Conservation (phyloP, 164 flowering plant genomes). For the Chimonanthus praecox region DNA sequence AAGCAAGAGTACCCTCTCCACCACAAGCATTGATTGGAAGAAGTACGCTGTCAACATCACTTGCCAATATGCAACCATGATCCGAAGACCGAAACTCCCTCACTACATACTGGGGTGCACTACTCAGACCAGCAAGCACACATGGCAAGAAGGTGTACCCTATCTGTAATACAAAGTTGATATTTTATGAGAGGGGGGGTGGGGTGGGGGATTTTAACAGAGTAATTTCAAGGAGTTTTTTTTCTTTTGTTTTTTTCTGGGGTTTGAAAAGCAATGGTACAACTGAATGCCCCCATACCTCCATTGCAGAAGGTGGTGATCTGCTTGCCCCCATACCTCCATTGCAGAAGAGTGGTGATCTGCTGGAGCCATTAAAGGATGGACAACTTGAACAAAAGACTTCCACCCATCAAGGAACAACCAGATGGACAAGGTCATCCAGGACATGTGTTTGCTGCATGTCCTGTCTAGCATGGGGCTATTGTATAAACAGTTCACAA, state of each 20-base stretch:
- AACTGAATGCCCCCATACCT: no score
- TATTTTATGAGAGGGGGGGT: constrained; percentile 1
- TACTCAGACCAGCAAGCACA: constrained; percentile 81
- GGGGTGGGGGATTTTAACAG: no score
- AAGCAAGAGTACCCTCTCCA: constrained; percentile 80
- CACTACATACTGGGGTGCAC: constrained; percentile 68
- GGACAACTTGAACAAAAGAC: not conserved
- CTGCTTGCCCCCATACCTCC: no score
- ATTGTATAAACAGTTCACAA: no score
- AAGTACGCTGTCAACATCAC: constrained; percentile 75
- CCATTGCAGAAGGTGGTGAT: no score
- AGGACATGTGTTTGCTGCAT: no score
- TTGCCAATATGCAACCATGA: constrained; percentile 42
- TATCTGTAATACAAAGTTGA: constrained; percentile 36
- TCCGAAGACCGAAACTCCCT: constrained; percentile 21
- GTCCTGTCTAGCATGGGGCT: no score
- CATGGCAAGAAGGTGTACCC: constrained; percentile 90
- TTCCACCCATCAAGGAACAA: not conserved
- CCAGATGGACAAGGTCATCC: not conserved
- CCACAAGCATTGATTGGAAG: constrained; percentile 74
- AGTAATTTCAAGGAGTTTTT: not conserved
- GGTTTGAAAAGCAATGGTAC: no score
- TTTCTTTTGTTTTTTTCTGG: not conserved
- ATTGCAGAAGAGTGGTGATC: no score
- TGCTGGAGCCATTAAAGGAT: no score